Percentiles rank a stretch among this genome's conserved stretches.
Conservation (phyloP, 23 red algal species). For the Rhodosorus marinus region DNA sequence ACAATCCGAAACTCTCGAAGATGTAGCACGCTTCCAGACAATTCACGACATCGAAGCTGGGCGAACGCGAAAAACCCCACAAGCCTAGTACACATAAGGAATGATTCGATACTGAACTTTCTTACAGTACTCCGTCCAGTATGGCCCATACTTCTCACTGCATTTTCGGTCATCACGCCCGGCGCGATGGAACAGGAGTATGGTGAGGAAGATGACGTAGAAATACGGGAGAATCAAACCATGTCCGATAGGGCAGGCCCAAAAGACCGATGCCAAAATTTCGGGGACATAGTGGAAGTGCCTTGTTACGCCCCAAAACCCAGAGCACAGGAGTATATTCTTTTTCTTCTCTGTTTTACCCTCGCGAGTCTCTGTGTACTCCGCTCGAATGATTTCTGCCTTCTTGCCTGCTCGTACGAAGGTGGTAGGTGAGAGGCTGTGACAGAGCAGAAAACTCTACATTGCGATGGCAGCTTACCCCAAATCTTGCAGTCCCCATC, state of each 20-base stretch:
- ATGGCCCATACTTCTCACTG: background rate
- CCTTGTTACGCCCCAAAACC: conserved; percentile 1
- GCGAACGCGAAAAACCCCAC: too few species aligned
- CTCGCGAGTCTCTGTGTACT: conserved; percentile 45
- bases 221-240: background rate
- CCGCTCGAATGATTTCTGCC: conserved; percentile 16
- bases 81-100: background rate
- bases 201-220: background rate
- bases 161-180: conserved; percentile 1
- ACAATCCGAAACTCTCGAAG: too few species aligned
- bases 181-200: conserved; percentile 1
- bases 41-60: too few species aligned
- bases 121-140: conserved; percentile 1
- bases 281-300: conserved; percentile 1
- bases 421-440: too few species aligned
- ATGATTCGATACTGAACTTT: background rate
- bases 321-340: conserved; percentile 5
- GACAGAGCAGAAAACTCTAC: background rate
- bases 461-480: conserved; percentile 7
- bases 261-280: background rate
- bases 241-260: background rate
- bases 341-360: conserved; percentile 17
- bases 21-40: too few species aligned
- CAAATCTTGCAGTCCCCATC: conserved; percentile 30
- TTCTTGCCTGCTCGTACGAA: too few species aligned